Conservation (phyloP, 768 basidiomycete species). For the Calocybe gangraenosa region DNA sequence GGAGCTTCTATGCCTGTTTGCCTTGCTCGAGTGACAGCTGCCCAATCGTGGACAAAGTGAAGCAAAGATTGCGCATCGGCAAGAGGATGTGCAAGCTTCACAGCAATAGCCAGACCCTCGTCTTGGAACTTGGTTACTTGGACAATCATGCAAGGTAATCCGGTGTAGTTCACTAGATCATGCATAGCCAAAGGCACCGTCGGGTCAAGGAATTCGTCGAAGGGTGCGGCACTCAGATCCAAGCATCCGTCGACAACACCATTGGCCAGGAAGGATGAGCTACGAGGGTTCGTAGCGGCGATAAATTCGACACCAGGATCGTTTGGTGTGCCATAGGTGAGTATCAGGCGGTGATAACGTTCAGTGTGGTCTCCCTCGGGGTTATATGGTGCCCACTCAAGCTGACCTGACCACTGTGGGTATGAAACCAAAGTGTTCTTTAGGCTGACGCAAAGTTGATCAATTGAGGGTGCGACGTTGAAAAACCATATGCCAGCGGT, state of each 20-base stretch:
- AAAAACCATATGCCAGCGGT: constrained; percentile 26
- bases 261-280: constrained; percentile 11
- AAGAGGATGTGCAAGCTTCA: constrained; percentile 29
- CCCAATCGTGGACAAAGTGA: constrained; percentile 32
- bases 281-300: constrained; percentile 15
- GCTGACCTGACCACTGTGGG: constrained; percentile 28
- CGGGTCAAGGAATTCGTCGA: constrained; percentile 16
- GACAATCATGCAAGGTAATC: constrained; percentile 27
- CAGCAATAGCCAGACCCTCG: constrained; percentile 23
- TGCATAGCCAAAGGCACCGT: constrained; percentile 22
- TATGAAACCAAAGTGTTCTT: constrained; percentile 22
- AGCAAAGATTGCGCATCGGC: constrained; percentile 32
- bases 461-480: constrained; percentile 10
- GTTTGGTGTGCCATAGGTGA: constrained; percentile 18
- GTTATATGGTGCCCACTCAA: constrained; percentile 19
- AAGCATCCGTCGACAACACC: constrained; percentile 15
- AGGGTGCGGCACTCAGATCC: constrained; percentile 8
- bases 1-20: constrained; percentile 7
- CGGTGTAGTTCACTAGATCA: constrained; percentile 15
- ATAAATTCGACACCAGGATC: constrained; percentile 30
- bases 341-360: constrained; percentile 23
- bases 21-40: constrained; percentile 21
- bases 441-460: constrained; percentile 12
- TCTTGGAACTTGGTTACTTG: constrained; percentile 30
- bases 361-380: constrained; percentile 17